phyloP scores from a whole-genome alignment of 73 alveolate genomes.

The Paramecium sonneborni region DNA sequence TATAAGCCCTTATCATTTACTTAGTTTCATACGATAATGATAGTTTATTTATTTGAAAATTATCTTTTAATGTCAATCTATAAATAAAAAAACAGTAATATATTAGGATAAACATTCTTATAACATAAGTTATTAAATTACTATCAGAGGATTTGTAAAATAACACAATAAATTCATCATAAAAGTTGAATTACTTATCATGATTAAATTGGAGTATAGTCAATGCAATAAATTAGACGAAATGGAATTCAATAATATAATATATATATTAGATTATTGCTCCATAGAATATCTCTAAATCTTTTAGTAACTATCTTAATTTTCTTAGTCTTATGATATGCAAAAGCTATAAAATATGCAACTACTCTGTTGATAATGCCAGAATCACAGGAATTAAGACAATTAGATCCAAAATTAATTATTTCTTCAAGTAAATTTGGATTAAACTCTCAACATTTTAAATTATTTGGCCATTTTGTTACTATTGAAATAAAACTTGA shows the following conservation, averaged over 20 bases:
- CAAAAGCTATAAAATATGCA: not conserved
- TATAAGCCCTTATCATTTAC: not conserved
- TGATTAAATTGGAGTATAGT: not conserved
- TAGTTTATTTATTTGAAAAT: not conserved
- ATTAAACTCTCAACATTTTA: not conserved
- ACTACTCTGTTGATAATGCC: not conserved
- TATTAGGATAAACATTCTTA: not conserved
- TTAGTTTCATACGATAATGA: not conserved
- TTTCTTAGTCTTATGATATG: not conserved
- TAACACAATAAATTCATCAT: not conserved
- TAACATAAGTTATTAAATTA: not conserved
- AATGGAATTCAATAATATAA: not conserved
- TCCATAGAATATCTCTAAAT: not conserved
- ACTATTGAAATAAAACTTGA: not conserved
- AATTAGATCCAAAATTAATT: not conserved
- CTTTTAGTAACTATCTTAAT: not conserved
- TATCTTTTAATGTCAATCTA: not conserved
- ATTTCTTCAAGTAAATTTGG: not conserved
- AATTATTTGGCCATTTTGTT: not conserved
- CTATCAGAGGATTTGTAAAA: not conserved
- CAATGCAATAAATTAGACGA: not conserved
- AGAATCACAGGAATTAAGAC: not conserved
- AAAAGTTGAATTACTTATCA: not conserved
- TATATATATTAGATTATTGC: not conserved
- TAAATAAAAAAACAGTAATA: not conserved